These are phyloP conservation scores for Carpinus viminea DNA, from an alignment of 306 rosid species.

Conservation along the genomic window DNA sequence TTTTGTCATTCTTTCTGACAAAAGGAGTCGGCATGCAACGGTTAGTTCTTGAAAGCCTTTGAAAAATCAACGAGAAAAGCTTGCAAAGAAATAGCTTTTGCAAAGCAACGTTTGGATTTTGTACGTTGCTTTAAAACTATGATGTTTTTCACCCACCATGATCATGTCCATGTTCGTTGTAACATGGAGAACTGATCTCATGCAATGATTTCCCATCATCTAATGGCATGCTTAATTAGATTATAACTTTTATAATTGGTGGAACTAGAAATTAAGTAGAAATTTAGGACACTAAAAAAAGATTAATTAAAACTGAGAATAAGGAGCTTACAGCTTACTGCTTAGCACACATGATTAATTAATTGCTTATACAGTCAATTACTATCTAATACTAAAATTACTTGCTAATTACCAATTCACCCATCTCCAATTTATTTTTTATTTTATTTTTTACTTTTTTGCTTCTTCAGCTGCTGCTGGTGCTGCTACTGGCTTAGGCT, in stretches of 20 bases:
- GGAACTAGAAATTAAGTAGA: neutral
- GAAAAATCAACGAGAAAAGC: neutral
- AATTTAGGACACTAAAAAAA: neutral
- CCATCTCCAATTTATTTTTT: neutral
- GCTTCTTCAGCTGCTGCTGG: slow-evolving; percentile 32
- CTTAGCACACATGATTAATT: too few relatives aligned
- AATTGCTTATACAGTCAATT: too few relatives aligned
- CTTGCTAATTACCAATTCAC: too few relatives aligned
- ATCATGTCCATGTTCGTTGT: too few relatives aligned
- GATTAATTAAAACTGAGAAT: neutral
- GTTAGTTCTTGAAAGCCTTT: slow-evolving; percentile 10
- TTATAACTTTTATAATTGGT: neutral
- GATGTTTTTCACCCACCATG: too few relatives aligned
- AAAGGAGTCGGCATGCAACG: slow-evolving; percentile 13
- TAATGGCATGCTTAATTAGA: neutral
- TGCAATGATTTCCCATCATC: neutral
- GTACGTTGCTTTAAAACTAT: neutral
- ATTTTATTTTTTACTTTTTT: slow-evolving; percentile 39
- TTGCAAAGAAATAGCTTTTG: slow-evolving; percentile 13
- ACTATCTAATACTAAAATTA: too few relatives aligned
- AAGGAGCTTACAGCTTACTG: too few relatives aligned
- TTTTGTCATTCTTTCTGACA: neutral
- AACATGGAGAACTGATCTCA: neutral
- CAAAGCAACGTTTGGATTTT: slow-evolving; percentile 14
- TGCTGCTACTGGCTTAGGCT: slow-evolving; percentile 41